Base-by-base conservation (phyloP, 768 basidiomycete species). In the Trametes sanguinea region DNA sequence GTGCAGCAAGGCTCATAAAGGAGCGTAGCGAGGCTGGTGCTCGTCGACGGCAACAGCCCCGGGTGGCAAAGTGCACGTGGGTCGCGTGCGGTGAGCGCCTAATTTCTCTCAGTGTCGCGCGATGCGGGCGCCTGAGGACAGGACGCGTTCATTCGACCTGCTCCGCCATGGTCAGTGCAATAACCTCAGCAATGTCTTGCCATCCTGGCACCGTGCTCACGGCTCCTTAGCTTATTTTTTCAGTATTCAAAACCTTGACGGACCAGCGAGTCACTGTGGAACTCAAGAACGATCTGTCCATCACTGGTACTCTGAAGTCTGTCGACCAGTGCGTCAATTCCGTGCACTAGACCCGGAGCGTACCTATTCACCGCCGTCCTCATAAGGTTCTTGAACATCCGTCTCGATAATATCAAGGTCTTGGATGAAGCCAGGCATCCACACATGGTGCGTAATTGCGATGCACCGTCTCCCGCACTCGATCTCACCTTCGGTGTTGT, bases 211-310 rank as follows among this genome's bases (percentile, higher is more conserved):
- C 10, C n/a, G 22, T 30, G 29, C 22, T 32, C 22, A n/a, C n/a
- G 6, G 3, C 13, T 17, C 35, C 33, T 6, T 29, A 92, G 94
- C 88, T 96, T 68, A 95, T 94, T 67, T 94, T 93, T 80, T 98
- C 95, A 47, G 95, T 98, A 30, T 98, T 99, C 88, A 98, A 98
- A 78, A 98, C 97, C 8, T 86, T 99, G 35, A 98, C 95, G 9
- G 95, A 98, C 77, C 96, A 98, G 72, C 86, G 89, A 71, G 95
- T 98, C 69, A 94, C 92, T 4, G 95, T 97, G 66, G 95, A 98
- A 75, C 87, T 99, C 71, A 99, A 99, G 80, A 99, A 99, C 78
- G 97, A 98, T 76, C 86, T 98, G 56, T 94, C 91, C 17, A 97
- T 99, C 75, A 94, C 91, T 9, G 96, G 96, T 1, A 89, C 92